These are phyloP conservation scores for Aspergillus carlsbadensis DNA, from an alignment of 495 filamentous ascomycete genomes.

Conservation along the genomic window DNA sequence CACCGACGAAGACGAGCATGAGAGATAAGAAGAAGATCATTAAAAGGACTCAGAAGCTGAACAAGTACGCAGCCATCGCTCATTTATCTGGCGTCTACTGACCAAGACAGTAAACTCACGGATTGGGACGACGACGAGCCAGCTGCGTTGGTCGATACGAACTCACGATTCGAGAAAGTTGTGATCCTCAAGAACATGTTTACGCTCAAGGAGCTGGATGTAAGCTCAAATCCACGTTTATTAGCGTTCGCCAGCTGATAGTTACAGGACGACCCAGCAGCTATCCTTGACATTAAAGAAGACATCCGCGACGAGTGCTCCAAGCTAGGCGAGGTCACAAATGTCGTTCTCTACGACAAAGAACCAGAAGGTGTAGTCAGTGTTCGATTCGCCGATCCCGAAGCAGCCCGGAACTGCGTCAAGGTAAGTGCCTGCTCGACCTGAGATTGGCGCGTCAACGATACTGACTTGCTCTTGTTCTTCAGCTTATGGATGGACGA, in stretches of 20 bases:
- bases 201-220: constrained; percentile 76
- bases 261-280: constrained; percentile 70
- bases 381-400: constrained; percentile 69
- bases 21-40: constrained; percentile 82
- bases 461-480: constrained; percentile 2
- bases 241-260: constrained; percentile 21
- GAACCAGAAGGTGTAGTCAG: constrained; percentile 86
- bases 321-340: constrained; percentile 85
- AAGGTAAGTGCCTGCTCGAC: constrained; percentile 36
- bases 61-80: constrained; percentile 47
- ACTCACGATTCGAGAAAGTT: constrained; percentile 67
- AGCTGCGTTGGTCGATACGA: constrained; percentile 52
- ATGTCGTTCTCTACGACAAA: constrained; percentile 84
- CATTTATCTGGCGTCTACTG: constrained; percentile 14
- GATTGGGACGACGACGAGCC: constrained; percentile 94
- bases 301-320: constrained; percentile 88
- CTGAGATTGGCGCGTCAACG: not conserved
- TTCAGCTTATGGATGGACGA: constrained; percentile 74
- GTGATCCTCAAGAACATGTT: constrained; percentile 96
- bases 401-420: constrained; percentile 73
- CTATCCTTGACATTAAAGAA: constrained; percentile 86
- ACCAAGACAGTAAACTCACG: constrained; percentile 67
- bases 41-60: constrained; percentile 80
- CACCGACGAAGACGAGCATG: constrained; percentile 51
- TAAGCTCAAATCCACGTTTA: constrained; percentile 20